Evolutionary conservation across 78 protist species (phyloP), one percentile per base, ranked within the genome.

Genomic region (Dictyostelium capitatum): DNA sequence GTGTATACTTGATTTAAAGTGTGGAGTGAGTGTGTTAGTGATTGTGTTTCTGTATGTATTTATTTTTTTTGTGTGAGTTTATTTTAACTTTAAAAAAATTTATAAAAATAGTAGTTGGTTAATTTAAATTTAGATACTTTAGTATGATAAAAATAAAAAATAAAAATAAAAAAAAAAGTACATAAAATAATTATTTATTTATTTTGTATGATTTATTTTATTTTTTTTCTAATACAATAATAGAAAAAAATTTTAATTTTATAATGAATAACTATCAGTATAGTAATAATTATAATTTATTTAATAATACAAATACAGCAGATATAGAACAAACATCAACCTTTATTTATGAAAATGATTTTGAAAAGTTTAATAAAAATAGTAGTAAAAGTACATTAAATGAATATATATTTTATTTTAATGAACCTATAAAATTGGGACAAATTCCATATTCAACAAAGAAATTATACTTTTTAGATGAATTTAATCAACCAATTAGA

Each of bases 381-480:
- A 57, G n/a, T 23, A 59, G 28, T 62, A 62, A 62, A 62, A 62
- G 28, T 62, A 11, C 70, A 62, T 62, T 62, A 37, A 25, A 62
- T 62, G 70, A 62, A 62, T 62, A 62, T 23, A 25, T 62, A 62
- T 62, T 25, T 62, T 62, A 25, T 62, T 62, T 25, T 23, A 62
- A 62, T 62, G 70, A 62, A 62, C 70, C 70, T 11, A 62, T 62
- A 19, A 62, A 23, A 62, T 23, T 62, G 70, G 70, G 70, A 0
- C 70, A 62, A 11, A 62, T 62, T 25, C 70, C 70, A 23, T 62
- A 62, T 25, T 32, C n/a, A 62, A 62, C 70, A 62, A 62, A 62
- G 70, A 62, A 25, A 25, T 23, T 62, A 25, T 25, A 25, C 10
- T 62, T 62, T 25, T 62, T 62, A 62, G 70, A 62, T 62, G 70